These are phyloP conservation scores for Cubamyces lactineus DNA, from an alignment of 768 basidiomycete species.

Conservation along the genomic window DNA sequence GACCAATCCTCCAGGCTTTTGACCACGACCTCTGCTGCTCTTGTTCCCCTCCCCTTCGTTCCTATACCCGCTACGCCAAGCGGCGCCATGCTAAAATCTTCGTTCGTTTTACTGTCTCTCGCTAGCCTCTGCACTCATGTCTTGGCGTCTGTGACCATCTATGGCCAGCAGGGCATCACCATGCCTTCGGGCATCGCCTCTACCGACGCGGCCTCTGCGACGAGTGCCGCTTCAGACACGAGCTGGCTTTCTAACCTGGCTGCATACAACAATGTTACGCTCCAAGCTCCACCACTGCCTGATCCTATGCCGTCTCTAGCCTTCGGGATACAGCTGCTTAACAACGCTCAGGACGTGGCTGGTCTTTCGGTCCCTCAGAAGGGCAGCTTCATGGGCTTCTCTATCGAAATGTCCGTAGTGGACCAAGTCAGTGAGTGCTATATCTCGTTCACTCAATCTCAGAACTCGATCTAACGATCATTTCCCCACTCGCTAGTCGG, in stretches of 20 bases:
- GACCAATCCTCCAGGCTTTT: background rate
- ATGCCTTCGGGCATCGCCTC: slow-evolving; percentile 15
- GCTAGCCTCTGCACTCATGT: slow-evolving; percentile 8
- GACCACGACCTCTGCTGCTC: background rate
- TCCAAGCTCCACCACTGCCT: slow-evolving; percentile 36
- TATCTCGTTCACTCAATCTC: background rate
- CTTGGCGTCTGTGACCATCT: slow-evolving; percentile 23
- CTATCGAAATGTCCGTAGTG: slow-evolving; percentile 74
- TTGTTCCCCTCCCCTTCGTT: slow-evolving; percentile 7
- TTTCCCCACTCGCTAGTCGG: slow-evolving; percentile 44
- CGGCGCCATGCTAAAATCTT: slow-evolving; percentile 14
- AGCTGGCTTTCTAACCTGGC: slow-evolving; percentile 15
- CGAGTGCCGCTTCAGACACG: background rate
- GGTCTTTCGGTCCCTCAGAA: slow-evolving; percentile 45
- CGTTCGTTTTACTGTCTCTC: slow-evolving; percentile 21
- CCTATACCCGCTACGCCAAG: slow-evolving; percentile 12
- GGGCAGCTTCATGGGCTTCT: slow-evolving; percentile 74
- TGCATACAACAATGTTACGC: slow-evolving; percentile 38
- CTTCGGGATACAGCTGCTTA: slow-evolving; percentile 32
- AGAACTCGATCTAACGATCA: slow-evolving; percentile 12
- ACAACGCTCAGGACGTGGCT: slow-evolving; percentile 24
- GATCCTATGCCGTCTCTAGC: slow-evolving; percentile 27
- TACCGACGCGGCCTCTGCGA: slow-evolving; percentile 6
- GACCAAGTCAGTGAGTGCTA: slow-evolving; percentile 60
- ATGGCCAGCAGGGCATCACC: slow-evolving; percentile 35